A percentile compares a stretch with the other conserved stretches of the same genome.
phyloP scores from a whole-genome alignment of 1,284 basidiomycete species.

The Fomitopsis betulina region DNA sequence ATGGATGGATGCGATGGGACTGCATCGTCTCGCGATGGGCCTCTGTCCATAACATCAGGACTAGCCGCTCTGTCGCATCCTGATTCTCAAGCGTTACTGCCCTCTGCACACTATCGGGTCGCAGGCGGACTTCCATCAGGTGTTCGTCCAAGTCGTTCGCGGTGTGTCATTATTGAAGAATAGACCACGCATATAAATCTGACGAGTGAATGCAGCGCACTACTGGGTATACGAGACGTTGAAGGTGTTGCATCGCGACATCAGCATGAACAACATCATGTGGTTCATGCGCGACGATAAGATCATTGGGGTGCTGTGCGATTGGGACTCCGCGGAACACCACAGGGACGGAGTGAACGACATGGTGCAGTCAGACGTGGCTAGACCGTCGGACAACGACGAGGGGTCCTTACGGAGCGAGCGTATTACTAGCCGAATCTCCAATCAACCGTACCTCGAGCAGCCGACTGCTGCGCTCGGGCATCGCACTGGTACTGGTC shows the following conservation, averaged over 20 bases:
- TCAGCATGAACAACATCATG: slow-evolving; percentile 21
- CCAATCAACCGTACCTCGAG: too few species aligned
- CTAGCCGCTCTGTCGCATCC: neutral
- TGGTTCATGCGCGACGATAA: slow-evolving; percentile 6
- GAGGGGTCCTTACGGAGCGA: neutral
- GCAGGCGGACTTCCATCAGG: neutral
- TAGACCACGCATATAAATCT: too few species aligned
- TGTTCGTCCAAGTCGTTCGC: neutral
- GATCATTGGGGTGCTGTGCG: slow-evolving; percentile 22
- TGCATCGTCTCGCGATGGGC: neutral
- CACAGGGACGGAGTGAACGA: neutral
- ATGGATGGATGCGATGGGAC: neutral
- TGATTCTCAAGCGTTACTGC: neutral
- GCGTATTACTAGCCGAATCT: too few species aligned
- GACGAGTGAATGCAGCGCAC: neutral
- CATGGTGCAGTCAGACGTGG: too few species aligned
- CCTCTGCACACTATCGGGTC: neutral
- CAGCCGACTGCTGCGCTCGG: neutral
- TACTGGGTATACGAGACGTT: neutral
- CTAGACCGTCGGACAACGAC: too few species aligned
- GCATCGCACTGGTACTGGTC: slow-evolving; percentile 22
- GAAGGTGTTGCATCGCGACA: neutral
- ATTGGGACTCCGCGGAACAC: slow-evolving; percentile 17
- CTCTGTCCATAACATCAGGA: neutral
- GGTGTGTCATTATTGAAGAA: neutral